phyloP scores from a whole-genome alignment of 148 eudicot genomes.

The Fagopyrum homotropicum region DNA sequence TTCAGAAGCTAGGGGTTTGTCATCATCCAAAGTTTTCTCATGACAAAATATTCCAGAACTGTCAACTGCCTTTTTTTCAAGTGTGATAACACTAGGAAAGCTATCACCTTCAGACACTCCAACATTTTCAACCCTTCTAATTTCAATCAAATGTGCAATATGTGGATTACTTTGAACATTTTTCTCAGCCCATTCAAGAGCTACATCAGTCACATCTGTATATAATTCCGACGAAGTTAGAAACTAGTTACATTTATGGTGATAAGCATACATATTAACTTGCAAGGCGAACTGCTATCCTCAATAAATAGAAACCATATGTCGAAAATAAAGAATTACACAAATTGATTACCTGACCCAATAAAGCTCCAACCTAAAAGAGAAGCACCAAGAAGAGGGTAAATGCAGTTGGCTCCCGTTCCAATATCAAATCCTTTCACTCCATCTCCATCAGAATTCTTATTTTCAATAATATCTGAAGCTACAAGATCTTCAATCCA shows the following conservation, averaged over 20 bases:
- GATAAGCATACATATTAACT: neutral
- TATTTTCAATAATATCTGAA: conserved; percentile 52
- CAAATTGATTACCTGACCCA: conserved; percentile 57
- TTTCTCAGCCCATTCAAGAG: conserved; percentile 82
- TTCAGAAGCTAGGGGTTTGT: neutral
- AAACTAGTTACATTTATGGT: neutral
- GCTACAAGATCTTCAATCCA: conserved; percentile 91
- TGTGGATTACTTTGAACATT: conserved; percentile 78
- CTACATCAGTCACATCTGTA: conserved; percentile 80
- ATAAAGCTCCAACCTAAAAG: conserved; percentile 84
- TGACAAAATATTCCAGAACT: conserved; percentile 5
- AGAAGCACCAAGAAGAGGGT: conserved; percentile 96
- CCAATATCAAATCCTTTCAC: conserved; percentile 89
- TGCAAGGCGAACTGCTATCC: neutral
- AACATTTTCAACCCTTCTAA: conserved; percentile 45
- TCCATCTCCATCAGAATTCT: conserved; percentile 23
- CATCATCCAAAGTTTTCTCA: conserved; percentile 18
- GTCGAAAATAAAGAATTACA: neutral
- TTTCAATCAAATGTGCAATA: conserved; percentile 62
- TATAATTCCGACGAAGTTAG: conserved; percentile 11
- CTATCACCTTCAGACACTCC: neutral
- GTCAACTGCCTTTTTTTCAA: conserved; percentile 11
- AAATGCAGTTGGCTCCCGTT: conserved; percentile 93
- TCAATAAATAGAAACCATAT: neutral
- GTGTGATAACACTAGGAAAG: neutral